phyloP scores from a whole-genome alignment of 2,329 filamentous ascomycete species.

The Talaromyces sp. region DNA sequence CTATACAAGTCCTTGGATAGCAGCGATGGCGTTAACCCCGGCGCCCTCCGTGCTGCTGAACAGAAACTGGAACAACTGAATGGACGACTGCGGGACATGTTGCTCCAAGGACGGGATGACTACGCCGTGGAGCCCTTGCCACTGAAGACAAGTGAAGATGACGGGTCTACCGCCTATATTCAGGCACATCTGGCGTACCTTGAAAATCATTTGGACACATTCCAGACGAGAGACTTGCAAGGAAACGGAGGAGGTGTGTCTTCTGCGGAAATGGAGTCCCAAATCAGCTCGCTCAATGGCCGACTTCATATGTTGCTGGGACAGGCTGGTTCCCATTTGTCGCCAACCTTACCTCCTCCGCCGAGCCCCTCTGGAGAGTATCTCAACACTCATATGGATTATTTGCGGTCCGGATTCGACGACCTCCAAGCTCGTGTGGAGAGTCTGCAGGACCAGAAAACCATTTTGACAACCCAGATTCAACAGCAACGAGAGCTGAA shows the following conservation, averaged over 20 bases:
- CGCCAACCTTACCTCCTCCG: conserved; percentile 50
- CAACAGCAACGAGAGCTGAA: conserved; percentile 93
- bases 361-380: conserved; percentile 54
- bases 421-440: conserved; percentile 73
- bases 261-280: conserved; percentile 45
- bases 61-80: conserved; percentile 64
- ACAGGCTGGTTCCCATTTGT: conserved; percentile 38
- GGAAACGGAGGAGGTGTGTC: conserved; percentile 15
- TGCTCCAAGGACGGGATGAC: conserved; percentile 44
- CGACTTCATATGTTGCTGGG: conserved; percentile 58
- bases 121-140: conserved; percentile 34
- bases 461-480: conserved; percentile 82
- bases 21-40: conserved; percentile 44
- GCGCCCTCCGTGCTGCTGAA: conserved; percentile 58
- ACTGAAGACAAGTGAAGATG: conserved; percentile 22
- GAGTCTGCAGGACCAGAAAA: conserved; percentile 77
- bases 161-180: conserved; percentile 26
- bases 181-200: conserved; percentile 65
- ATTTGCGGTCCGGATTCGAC: conserved; percentile 73
- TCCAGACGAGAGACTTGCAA: conserved; percentile 46
- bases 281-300: conserved; percentile 59
- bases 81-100: conserved; percentile 59
- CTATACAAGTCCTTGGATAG: conserved; percentile 66
- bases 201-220: conserved; percentile 57
- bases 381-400: conserved; percentile 64